phyloP scores from a whole-genome alignment of 2,329 filamentous ascomycete genomes.

The Botrytis tulipae region DNA sequence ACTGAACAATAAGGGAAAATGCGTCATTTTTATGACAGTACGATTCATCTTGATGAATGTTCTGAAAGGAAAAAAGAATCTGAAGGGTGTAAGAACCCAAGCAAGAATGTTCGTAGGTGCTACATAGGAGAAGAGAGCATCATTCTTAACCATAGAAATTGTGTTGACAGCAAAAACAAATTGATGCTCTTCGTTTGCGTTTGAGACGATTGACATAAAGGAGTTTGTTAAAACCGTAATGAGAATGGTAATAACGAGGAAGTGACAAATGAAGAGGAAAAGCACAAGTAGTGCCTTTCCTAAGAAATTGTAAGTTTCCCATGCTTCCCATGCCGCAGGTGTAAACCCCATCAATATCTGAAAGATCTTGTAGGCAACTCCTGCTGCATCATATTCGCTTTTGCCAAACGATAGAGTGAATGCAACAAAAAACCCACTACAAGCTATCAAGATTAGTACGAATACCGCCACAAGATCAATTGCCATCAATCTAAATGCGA shows the following conservation, averaged over 20 bases:
- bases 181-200: conserved; percentile 87
- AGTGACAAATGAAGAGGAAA: conserved; percentile 93
- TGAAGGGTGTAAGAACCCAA: conserved; percentile 81
- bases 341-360: conserved; percentile 96
- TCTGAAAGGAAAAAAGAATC: conserved; percentile 76
- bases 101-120: conserved; percentile 89
- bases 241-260: conserved; percentile 89
- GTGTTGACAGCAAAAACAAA: conserved; percentile 96
- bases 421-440: conserved; percentile 93
- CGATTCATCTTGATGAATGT: conserved; percentile 84
- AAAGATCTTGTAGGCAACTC: conserved; percentile 86
- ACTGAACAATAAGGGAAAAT: conserved; percentile 80
- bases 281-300: conserved; percentile 73
- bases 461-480: conserved; percentile 84
- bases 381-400: conserved; percentile 65
- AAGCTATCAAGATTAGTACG: conserved; percentile 79
- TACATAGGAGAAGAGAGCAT: conserved; percentile 90
- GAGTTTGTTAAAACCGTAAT: conserved; percentile 96
- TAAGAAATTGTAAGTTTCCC: conserved; percentile 71
- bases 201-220: conserved; percentile 92
- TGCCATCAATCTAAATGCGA: conserved; percentile 92
- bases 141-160: conserved; percentile 98
- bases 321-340: conserved; percentile 87
- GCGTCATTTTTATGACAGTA: conserved; percentile 86
- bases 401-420: conserved; percentile 79